phyloP scores from a whole-genome alignment of 2,329 filamentous ascomycete species.

The Coniella lustricola region DNA sequence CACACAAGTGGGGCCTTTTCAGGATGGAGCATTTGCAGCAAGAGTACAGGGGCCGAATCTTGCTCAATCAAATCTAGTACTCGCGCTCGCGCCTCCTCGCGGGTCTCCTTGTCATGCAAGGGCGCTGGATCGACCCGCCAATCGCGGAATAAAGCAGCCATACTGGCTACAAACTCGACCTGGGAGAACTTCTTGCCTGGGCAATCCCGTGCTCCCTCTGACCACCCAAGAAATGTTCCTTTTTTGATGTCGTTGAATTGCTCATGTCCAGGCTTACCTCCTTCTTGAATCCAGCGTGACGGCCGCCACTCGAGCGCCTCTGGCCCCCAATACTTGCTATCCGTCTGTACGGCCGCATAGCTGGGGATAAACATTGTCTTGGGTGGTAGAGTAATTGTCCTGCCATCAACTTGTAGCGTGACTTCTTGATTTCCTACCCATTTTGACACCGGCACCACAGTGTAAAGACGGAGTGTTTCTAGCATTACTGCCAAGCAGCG shows the following conservation, averaged over 20 bases:
- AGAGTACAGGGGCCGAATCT: slow-evolving; percentile 20
- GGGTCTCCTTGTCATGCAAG: slow-evolving; percentile 15
- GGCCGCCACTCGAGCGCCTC: too few species aligned
- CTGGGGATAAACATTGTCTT: background rate
- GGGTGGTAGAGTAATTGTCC: too few species aligned
- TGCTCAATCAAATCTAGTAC: slow-evolving; percentile 19
- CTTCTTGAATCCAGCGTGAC: too few species aligned
- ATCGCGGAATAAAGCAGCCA: slow-evolving; percentile 22
- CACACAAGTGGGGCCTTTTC: background rate
- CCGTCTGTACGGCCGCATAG: background rate
- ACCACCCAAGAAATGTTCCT: slow-evolving; percentile 20
- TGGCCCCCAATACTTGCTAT: background rate
- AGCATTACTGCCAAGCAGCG: background rate
- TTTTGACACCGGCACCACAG: background rate
- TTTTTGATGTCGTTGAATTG: too few species aligned
- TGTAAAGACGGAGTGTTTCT: slow-evolving; percentile 3
- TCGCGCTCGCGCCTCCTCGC: slow-evolving; percentile 15
- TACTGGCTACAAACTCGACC: slow-evolving; percentile 26
- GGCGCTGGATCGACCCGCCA: slow-evolving; percentile 19
- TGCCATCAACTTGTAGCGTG: too few species aligned
- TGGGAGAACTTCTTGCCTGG: slow-evolving; percentile 26
- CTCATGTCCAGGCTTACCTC: too few species aligned
- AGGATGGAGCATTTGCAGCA: slow-evolving; percentile 18
- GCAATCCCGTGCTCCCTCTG: slow-evolving; percentile 25
- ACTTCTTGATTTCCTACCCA: background rate